A percentile compares a stretch with the other conserved stretches of the same genome.
phyloP scores from a whole-genome alignment of 768 basidiomycete species.

The Boletus coccyginus region DNA sequence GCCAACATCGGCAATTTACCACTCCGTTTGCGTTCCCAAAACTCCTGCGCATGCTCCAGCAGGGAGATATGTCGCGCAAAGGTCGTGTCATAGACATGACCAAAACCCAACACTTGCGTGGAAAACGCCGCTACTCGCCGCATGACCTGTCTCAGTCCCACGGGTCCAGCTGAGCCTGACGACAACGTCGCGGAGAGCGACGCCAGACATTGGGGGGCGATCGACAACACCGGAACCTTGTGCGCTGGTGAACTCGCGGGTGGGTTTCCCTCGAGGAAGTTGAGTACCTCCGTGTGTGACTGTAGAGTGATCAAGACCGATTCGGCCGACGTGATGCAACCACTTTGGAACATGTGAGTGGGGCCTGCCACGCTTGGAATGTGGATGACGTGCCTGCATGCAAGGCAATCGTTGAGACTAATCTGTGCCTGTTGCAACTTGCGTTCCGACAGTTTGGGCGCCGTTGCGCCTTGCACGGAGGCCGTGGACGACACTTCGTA shows the following conservation, averaged over 20 bases:
- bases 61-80: constrained; percentile 88
- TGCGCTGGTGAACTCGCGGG: constrained; percentile 36
- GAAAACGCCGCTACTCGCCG: constrained; percentile 72
- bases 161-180: constrained; percentile 39
- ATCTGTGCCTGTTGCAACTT: constrained; percentile 94
- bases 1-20: constrained; percentile 80
- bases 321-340: constrained; percentile 98
- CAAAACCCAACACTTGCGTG: constrained; percentile 64
- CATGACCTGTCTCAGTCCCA: constrained; percentile 59
- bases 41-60: constrained; percentile 79
- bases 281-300: constrained; percentile 89
- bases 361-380: not conserved
- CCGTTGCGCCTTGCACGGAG: constrained; percentile 11
- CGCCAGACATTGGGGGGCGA: constrained; percentile 85
- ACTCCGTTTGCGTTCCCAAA: constrained; percentile 59
- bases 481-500: constrained; percentile 66
- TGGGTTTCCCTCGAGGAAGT: constrained; percentile 64
- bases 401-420: constrained; percentile 94
- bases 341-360: constrained; percentile 46
- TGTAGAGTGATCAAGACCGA: constrained; percentile 95
- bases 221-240: constrained; percentile 73
- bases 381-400: constrained; percentile 75
- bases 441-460: constrained; percentile 33
- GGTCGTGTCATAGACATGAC: constrained; percentile 90
- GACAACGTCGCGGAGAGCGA: constrained; percentile 68